phyloP scores from a whole-genome alignment of 148 eudicot genomes.

The Cornus kousa region DNA sequence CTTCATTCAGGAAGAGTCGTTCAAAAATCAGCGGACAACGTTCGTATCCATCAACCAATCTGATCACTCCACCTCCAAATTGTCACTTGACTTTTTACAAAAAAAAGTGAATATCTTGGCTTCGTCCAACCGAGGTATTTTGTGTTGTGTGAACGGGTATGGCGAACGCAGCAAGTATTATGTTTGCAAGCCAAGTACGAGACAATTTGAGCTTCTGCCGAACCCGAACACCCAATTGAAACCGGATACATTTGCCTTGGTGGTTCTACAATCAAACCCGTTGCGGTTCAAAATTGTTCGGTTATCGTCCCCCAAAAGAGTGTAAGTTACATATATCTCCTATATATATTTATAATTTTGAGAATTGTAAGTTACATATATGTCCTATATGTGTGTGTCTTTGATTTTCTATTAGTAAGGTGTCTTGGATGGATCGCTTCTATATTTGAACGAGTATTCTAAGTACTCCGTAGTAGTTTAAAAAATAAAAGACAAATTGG shows the following conservation, averaged over 20 bases:
- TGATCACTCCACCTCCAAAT: no score
- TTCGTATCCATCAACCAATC: neutral
- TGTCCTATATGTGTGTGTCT: neutral
- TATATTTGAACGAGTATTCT: no score
- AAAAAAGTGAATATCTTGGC: neutral
- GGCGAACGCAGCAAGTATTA: neutral
- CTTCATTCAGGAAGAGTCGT: neutral
- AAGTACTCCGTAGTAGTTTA: no score
- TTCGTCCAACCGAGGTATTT: constrained; percentile 2
- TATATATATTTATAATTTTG: neutral
- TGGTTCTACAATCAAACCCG: neutral
- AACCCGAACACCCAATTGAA: neutral
- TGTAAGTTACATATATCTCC: neutral
- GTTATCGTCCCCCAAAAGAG: neutral
- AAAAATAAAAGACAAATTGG: no score
- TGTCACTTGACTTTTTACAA: constrained; percentile 1
- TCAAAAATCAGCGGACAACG: neutral
- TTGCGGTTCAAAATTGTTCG: constrained; percentile 8
- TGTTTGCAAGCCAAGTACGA: constrained; percentile 13
- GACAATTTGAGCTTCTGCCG: neutral
- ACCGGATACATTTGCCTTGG: neutral
- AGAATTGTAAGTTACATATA: neutral
- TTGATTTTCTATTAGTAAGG: no score
- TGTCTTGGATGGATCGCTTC: no score
- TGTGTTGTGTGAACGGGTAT: constrained; percentile 6